A percentile compares a stretch with the other conserved stretches of the same genome.
Evolutionary conservation across 306 rosid genomes (phyloP).

Genomic region (Crotalaria pallida): DNA sequence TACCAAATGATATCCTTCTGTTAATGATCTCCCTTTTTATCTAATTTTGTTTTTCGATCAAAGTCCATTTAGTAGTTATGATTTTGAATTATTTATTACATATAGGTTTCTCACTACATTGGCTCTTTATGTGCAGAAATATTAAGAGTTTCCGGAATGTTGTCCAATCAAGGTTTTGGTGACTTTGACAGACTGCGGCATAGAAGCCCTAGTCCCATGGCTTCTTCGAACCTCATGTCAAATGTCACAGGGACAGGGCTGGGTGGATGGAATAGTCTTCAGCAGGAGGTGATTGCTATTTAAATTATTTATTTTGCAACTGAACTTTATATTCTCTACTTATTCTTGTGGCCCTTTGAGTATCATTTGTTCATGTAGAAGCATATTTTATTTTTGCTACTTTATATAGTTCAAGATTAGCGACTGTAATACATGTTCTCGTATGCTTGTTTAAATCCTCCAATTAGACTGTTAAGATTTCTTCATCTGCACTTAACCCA

Average conservation of each 20-base stretch:
- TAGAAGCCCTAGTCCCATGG: conserved; percentile 89
- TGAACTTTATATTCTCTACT: background rate
- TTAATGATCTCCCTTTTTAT: background rate
- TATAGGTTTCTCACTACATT: conserved; percentile 19
- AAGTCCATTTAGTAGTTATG: background rate
- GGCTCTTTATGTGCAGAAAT: conserved; percentile 49
- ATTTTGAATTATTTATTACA: background rate
- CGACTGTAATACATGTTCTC: background rate
- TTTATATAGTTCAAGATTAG: background rate
- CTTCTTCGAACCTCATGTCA: conserved; percentile 64
- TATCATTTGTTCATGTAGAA: conserved; percentile 3
- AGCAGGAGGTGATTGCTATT: conserved; percentile 52
- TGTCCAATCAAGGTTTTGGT: conserved; percentile 80
- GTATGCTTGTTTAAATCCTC: background rate
- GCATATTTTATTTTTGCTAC: background rate
- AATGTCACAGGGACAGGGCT: conserved; percentile 63
- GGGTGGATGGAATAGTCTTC: conserved; percentile 69
- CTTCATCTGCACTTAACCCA: background rate
- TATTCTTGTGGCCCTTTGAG: background rate
- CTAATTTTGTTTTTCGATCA: background rate
- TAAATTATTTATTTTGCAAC: background rate
- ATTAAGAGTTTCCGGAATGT: conserved; percentile 72
- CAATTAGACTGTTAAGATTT: background rate
- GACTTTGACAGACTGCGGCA: conserved; percentile 81
- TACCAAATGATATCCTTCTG: background rate